phyloP scores from a whole-genome alignment of 768 basidiomycete species.

The Sporobolomyces phaffii region DNA sequence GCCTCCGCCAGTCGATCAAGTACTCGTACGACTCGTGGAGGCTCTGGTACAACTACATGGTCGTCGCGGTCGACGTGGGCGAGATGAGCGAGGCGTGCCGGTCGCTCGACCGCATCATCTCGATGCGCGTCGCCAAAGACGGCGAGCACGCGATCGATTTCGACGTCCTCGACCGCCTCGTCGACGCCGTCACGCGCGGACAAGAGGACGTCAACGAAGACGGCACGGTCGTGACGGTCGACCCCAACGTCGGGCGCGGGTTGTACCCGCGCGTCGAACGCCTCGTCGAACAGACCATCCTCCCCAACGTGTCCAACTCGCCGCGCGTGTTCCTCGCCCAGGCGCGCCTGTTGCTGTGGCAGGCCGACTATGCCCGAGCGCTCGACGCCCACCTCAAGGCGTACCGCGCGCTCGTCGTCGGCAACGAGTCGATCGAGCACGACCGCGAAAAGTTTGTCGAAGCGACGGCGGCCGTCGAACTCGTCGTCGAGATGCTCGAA shows the following conservation, averaged over 20 bases:
- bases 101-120: constrained; percentile 73
- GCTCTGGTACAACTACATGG: constrained; percentile 98
- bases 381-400: constrained; percentile 77
- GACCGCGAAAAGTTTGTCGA: constrained; percentile 66
- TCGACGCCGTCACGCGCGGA: constrained; percentile 71
- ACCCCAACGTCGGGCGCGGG: constrained; percentile 63
- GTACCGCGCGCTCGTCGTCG: constrained; percentile 66
- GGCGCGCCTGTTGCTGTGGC: constrained; percentile 70
- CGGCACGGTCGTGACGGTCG: constrained; percentile 36
- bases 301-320: constrained; percentile 68
- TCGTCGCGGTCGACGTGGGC: constrained; percentile 85
- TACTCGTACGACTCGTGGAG: constrained; percentile 86
- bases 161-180: constrained; percentile 81
- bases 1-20: constrained; percentile 81
- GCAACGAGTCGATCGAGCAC: constrained; percentile 58
- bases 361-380: constrained; percentile 66
- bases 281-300: constrained; percentile 69
- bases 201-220: constrained; percentile 38
- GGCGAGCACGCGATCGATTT: constrained; percentile 65
- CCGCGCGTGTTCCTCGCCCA: constrained; percentile 75
- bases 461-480: constrained; percentile 71
- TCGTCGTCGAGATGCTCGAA: constrained; percentile 71
- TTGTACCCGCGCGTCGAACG: constrained; percentile 62
- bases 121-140: constrained; percentile 57
- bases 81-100: constrained; percentile 81